Percentiles rank a stretch among this genome's conserved stretches.
These are phyloP conservation scores for Trichoderma koningiopsis DNA, from an alignment of 2,329 filamentous ascomycete species.

Conservation along the genomic window DNA sequence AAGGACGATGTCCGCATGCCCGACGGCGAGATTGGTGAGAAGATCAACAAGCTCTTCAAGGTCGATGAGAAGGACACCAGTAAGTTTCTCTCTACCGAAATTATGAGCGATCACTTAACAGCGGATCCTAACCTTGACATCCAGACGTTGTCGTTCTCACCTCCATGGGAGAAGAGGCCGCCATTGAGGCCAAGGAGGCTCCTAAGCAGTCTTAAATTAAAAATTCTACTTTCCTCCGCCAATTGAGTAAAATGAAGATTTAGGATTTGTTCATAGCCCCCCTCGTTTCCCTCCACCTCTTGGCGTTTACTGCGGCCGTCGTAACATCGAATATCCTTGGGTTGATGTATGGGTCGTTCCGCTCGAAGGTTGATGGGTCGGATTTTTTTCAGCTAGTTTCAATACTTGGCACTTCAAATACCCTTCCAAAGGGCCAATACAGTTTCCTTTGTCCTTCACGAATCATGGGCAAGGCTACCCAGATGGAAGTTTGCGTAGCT, in stretches of 20 bases:
- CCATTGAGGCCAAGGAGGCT: constrained; percentile 93
- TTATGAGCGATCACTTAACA: background rate
- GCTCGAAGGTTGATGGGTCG: constrained; percentile 46
- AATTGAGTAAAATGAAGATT: constrained; percentile 30
- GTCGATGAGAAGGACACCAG: constrained; percentile 90
- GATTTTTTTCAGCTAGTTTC: constrained; percentile 48
- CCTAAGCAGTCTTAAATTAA: constrained; percentile 44
- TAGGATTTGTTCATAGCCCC: constrained; percentile 33
- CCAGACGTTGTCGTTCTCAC: constrained; percentile 88
- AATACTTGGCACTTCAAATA: constrained; percentile 37
- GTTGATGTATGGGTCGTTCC: constrained; percentile 47
- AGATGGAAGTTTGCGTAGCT: constrained; percentile 38
- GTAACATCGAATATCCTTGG: constrained; percentile 41
- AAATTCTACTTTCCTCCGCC: constrained; percentile 9
- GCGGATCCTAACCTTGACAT: constrained; percentile 30
- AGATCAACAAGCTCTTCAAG: constrained; percentile 79
- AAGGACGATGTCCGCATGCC: constrained; percentile 97
- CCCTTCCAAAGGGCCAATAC: constrained; percentile 27
- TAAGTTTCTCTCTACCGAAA: constrained; percentile 55
- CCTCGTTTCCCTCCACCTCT: constrained; percentile 32
- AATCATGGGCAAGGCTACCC: constrained; percentile 38
- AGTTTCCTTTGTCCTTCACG: constrained; percentile 43
- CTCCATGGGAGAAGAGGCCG: constrained; percentile 93
- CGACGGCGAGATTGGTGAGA: constrained; percentile 84
- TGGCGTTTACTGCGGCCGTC: constrained; percentile 39